phyloP scores from a whole-genome alignment of 768 basidiomycete genomes.

The Hygrocybe coccinea region DNA sequence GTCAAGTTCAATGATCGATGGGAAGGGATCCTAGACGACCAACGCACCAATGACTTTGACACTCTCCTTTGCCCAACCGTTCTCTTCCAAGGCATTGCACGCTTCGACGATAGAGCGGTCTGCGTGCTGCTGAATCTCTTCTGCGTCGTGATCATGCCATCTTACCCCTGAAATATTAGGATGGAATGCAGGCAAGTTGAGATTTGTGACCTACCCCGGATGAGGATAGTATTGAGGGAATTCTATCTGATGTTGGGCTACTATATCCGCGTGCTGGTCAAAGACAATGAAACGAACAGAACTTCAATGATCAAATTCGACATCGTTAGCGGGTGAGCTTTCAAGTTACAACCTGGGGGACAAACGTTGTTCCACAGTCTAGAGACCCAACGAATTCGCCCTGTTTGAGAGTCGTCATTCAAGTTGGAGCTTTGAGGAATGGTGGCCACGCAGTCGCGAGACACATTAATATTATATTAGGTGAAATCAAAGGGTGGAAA shows the following conservation, averaged over 20 bases:
- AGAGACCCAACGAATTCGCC: constrained; percentile 88
- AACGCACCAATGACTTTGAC: constrained; percentile 86
- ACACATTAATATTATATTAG: too few relatives aligned
- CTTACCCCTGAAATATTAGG: constrained; percentile 33
- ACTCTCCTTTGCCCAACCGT: constrained; percentile 74
- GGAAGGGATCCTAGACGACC: background rate
- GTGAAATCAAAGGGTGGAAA: too few relatives aligned
- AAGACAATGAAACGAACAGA: constrained; percentile 92
- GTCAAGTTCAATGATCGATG: background rate
- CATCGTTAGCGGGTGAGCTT: background rate
- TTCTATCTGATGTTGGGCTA: constrained; percentile 86
- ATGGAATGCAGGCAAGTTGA: background rate
- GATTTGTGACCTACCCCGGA: constrained; percentile 54
- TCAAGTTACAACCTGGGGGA: constrained; percentile 7
- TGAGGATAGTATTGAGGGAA: constrained; percentile 91
- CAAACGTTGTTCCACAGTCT: constrained; percentile 94
- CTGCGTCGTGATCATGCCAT: constrained; percentile 94
- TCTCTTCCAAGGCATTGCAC: constrained; percentile 60
- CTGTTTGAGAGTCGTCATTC: constrained; percentile 40
- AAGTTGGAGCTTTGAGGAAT: too few relatives aligned
- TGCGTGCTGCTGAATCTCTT: constrained; percentile 72
- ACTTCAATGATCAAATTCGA: constrained; percentile 35
- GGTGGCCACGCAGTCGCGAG: too few relatives aligned
- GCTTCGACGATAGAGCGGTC: constrained; percentile 72
- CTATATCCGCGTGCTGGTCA: constrained; percentile 78